Percentiles rank a stretch among this genome's conserved stretches.
Conservation (phyloP, 768 basidiomycete species). For the Suillus discolor region DNA sequence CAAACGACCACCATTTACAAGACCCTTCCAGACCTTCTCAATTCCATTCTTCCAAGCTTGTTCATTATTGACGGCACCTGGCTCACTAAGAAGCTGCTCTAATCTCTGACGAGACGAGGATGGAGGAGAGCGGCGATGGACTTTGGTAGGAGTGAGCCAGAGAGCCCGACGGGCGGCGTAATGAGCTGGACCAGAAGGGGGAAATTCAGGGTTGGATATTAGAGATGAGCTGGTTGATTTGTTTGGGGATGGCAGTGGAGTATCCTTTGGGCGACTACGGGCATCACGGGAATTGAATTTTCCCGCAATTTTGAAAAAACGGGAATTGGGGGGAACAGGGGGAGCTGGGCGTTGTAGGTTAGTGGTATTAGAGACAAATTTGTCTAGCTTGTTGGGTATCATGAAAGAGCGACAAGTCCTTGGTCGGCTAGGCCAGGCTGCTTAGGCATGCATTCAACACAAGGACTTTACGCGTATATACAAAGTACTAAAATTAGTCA, state of each 20-base stretch:
- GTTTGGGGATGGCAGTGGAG: constrained; percentile 8
- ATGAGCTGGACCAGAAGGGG: constrained; percentile 63
- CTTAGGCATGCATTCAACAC: constrained; percentile 9
- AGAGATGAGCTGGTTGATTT: constrained; percentile 8
- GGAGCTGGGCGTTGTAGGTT: constrained; percentile 7
- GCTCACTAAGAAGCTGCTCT: constrained; percentile 49
- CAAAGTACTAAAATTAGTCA: not conserved
- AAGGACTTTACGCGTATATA: not conserved
- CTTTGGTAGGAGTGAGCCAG: constrained; percentile 49
- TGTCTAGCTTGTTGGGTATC: constrained; percentile 20
- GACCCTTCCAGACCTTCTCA: constrained; percentile 63
- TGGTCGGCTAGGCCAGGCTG: not conserved
- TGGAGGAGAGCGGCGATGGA: constrained; percentile 22
- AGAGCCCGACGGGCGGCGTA: constrained; percentile 64
- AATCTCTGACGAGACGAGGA: constrained; percentile 49
- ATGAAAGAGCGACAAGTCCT: constrained; percentile 10
- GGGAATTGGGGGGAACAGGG: constrained; percentile 8
- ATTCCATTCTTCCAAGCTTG: constrained; percentile 59
- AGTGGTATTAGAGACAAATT: constrained; percentile 7
- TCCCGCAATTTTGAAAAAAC: constrained; percentile 12
- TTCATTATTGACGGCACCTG: constrained; percentile 51
- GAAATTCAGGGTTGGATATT: constrained; percentile 35
- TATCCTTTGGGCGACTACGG: constrained; percentile 9
- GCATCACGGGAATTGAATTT: constrained; percentile 10
- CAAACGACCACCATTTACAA: constrained; percentile 59